These are phyloP conservation scores for Quercus phellos DNA, from an alignment of 331 rosid genomes.

Conservation along the genomic window DNA sequence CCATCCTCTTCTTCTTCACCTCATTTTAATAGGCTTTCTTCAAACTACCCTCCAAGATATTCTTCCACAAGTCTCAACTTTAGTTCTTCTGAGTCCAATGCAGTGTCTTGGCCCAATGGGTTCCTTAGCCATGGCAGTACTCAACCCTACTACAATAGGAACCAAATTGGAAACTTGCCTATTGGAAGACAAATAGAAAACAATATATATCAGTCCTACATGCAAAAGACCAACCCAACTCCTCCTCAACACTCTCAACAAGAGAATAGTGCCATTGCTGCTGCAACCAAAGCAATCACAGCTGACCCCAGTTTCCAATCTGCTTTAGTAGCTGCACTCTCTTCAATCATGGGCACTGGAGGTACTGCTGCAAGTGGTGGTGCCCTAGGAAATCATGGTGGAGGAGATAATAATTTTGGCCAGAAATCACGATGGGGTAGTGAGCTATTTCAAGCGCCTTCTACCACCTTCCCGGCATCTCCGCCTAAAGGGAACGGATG, in stretches of 20 bases:
- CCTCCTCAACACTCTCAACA: conserved; percentile 29
- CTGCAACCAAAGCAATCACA: conserved; percentile 85
- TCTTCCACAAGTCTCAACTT: conserved; percentile 62
- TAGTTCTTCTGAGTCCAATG: conserved; percentile 42
- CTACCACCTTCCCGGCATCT: conserved; percentile 24
- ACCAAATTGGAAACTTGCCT: conserved; percentile 28
- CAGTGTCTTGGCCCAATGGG: conserved; percentile 52
- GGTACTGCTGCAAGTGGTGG: conserved; percentile 10
- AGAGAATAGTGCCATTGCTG: conserved; percentile 47
- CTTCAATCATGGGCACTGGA: conserved; percentile 55
- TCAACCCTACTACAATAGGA: conserved; percentile 38
- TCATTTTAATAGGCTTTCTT: conserved; percentile 35
- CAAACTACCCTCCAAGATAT: conserved; percentile 35
- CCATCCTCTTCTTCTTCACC: conserved; percentile 40
- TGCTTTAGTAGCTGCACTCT: conserved; percentile 68
- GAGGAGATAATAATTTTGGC: conserved; percentile 29
- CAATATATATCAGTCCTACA: conserved; percentile 34
- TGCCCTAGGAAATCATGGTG: conserved; percentile 18
- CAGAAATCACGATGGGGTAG: conserved; percentile 33
- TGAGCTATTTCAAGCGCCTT: conserved; percentile 31
- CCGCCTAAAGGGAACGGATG: conserved; percentile 41
- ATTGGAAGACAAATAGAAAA: conserved; percentile 39
- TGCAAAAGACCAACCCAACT: conserved; percentile 31
- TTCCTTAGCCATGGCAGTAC: conserved; percentile 31
- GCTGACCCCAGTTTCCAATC: conserved; percentile 84